These are phyloP conservation scores for Rhodosporidiobolus sp. DNA, from an alignment of 768 basidiomycete genomes.

Conservation along the genomic window DNA sequence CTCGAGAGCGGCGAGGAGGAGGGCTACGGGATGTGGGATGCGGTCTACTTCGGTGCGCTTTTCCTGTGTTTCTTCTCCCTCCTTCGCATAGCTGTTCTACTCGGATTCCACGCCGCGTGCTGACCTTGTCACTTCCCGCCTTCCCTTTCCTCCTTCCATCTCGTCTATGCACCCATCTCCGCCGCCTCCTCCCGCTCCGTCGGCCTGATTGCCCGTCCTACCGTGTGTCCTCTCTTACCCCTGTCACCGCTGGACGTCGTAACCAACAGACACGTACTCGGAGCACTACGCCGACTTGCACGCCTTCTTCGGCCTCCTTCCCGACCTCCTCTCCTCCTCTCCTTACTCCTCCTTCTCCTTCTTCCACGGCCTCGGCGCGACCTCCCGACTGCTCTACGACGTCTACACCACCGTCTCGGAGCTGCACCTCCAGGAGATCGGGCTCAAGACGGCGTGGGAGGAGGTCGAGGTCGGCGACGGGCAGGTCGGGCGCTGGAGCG, in stretches of 20 bases:
- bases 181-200: background rate
- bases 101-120: too few species aligned
- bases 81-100: too few species aligned
- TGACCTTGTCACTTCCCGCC: too few species aligned
- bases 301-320: conserved; percentile 75
- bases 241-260: too few species aligned
- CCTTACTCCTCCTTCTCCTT: conserved; percentile 66
- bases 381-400: conserved; percentile 70
- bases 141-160: too few species aligned
- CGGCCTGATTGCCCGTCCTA: background rate
- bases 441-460: conserved; percentile 73
- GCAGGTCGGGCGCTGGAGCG: conserved; percentile 43
- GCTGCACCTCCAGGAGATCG: conserved; percentile 76
- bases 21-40: conserved; percentile 71
- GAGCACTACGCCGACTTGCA: conserved; percentile 58
- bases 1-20: conserved; percentile 62
- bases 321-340: conserved; percentile 62
- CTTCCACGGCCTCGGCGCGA: conserved; percentile 95
- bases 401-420: conserved; percentile 81
- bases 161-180: background rate
- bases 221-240: background rate
- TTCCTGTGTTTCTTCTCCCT: too few species aligned
- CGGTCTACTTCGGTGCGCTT: conserved; percentile 78
- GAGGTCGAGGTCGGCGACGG: conserved; percentile 79
- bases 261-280: conserved; percentile 39